Conservation (phyloP, 805 yeast species). For the Zygoascus biomembranicola region DNA sequence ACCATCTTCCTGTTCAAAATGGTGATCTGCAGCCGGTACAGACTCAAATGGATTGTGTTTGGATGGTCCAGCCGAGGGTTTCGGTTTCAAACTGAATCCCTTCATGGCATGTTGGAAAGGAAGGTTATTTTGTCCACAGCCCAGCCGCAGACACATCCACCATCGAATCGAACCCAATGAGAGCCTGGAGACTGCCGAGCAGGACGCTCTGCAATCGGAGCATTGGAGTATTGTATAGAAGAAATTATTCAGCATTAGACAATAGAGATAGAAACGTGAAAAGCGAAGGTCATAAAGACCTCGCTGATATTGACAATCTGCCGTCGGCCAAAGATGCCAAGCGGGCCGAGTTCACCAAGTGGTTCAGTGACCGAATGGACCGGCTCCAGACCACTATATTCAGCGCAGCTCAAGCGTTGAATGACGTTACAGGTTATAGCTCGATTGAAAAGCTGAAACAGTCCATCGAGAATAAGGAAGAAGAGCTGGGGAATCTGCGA, state of each 20-base stretch:
- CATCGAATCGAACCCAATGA: not conserved
- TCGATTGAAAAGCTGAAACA: conserved; percentile 64
- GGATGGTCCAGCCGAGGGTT: not conserved
- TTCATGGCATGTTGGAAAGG: conserved; percentile 1
- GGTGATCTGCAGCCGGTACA: not conserved
- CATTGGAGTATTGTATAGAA: too few relatives aligned
- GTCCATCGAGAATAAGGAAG: conserved; percentile 50
- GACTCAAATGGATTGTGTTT: not conserved
- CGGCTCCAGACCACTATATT: conserved; percentile 28
- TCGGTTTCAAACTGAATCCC: conserved; percentile 7
- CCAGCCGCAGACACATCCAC: not conserved
- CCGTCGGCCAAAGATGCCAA: conserved; percentile 24
- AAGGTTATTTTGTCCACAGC: too few relatives aligned
- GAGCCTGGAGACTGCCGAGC: too few relatives aligned
- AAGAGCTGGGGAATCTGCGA: conserved; percentile 41
- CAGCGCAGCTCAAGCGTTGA: conserved; percentile 47
- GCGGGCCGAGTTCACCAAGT: conserved; percentile 19
- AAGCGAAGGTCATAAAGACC: not conserved
- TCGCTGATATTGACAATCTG: conserved; percentile 5
- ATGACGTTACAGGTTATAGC: conserved; percentile 88
- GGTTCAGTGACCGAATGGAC: conserved; percentile 26
- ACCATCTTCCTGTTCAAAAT: not conserved
- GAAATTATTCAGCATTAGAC: too few relatives aligned
- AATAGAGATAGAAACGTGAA: too few relatives aligned
- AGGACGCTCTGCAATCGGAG: too few relatives aligned